phyloP scores from a whole-genome alignment of 164 flowering plant species.

The Nelumbo lutea region DNA sequence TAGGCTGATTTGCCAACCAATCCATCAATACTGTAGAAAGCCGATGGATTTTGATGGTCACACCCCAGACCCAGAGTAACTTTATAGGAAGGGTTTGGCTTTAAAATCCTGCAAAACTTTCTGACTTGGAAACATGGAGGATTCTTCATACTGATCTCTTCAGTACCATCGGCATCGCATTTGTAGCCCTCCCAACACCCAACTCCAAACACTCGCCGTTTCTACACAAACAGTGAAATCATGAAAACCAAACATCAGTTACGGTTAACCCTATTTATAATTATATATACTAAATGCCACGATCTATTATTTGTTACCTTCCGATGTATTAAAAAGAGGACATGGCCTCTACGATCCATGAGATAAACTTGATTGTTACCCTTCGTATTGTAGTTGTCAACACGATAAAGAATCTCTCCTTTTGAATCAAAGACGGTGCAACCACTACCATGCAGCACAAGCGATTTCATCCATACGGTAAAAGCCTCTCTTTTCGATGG shows the following conservation, averaged over 20 bases:
- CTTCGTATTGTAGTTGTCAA: constrained; percentile 35
- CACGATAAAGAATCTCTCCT: constrained; percentile 30
- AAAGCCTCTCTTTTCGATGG: constrained; percentile 20
- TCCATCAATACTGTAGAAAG: constrained; percentile 6
- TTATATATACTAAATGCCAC: neutral
- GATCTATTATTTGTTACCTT: constrained; percentile 16
- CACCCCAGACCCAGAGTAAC: constrained; percentile 12
- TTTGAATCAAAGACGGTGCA: constrained; percentile 30
- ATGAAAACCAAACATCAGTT: neutral
- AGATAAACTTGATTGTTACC: constrained; percentile 30
- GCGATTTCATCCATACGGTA: constrained; percentile 45
- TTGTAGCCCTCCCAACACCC: constrained; percentile 27
- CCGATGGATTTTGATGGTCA: neutral
- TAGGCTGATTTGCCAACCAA: constrained; percentile 19
- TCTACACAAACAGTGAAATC: constrained; percentile 15
- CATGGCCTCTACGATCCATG: constrained; percentile 35
- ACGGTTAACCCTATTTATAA: neutral
- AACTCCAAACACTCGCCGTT: constrained; percentile 11
- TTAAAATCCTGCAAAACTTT: constrained; percentile 10
- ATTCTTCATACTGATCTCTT: constrained; percentile 8
- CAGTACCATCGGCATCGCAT: neutral
- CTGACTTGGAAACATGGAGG: constrained; percentile 28
- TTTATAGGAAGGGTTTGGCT: constrained; percentile 8
- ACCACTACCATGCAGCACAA: constrained; percentile 28
- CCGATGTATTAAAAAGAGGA: constrained; percentile 23